Conservation (phyloP, 116 monocot species). For the Trichopus zeylanicus region DNA sequence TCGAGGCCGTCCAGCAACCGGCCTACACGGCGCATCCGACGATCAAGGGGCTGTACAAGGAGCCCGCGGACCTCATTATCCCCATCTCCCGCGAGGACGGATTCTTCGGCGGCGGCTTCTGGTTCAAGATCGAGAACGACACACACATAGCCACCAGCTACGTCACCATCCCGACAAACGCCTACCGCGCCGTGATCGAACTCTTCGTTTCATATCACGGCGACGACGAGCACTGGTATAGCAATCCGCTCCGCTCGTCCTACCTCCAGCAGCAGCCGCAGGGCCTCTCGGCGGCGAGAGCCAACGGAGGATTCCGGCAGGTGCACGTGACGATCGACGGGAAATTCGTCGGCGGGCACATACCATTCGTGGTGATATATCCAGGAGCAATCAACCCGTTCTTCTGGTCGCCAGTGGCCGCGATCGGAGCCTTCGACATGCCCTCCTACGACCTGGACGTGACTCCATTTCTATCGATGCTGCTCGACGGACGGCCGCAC, state of each 20-base stretch:
- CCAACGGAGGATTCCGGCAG: no score
- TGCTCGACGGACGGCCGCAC: slow-evolving; percentile 14
- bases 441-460: slow-evolving; percentile 32
- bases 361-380: no score
- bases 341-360: no score
- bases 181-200: slow-evolving; percentile 47
- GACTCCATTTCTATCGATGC: no score
- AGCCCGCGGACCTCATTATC: not conserved
- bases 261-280: slow-evolving; percentile 7
- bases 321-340: no score
- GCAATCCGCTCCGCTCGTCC: no score
- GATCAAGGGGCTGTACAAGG: slow-evolving; percentile 19
- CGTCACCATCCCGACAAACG: slow-evolving; percentile 28
- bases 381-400: no score
- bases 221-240: slow-evolving; percentile 54
- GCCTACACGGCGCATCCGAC: slow-evolving; percentile 10
- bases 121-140: no score
- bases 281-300: slow-evolving; percentile 7
- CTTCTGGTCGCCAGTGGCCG: slow-evolving; percentile 25
- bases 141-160: no score
- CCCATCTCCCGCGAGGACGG: no score
- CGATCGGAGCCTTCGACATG: slow-evolving; percentile 27
- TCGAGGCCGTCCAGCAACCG: no score
- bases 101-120: no score
- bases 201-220: slow-evolving; percentile 39